Conservation (phyloP, 2,329 filamentous ascomycete species). For the Sporothrix brasiliensis region DNA sequence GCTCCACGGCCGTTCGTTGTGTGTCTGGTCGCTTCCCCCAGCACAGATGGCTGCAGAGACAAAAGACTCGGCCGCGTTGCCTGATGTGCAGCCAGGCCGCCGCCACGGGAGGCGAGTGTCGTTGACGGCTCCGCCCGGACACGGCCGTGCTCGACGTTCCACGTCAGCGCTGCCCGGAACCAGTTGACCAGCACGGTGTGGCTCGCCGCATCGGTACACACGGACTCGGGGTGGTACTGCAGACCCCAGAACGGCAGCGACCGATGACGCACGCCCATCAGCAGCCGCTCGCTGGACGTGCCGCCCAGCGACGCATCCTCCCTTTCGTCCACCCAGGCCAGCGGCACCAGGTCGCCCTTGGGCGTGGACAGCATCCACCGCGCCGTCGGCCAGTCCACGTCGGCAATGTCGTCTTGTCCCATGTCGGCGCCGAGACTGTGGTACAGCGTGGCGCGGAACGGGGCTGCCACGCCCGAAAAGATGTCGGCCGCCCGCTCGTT, state of each 20-base stretch:
- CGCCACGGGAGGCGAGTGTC: neutral
- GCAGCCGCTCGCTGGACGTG: constrained; percentile 53
- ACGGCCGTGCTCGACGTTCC: constrained; percentile 52
- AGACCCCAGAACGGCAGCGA: constrained; percentile 78
- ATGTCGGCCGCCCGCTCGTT: constrained; percentile 55
- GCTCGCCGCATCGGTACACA: constrained; percentile 73
- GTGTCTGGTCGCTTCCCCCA: neutral
- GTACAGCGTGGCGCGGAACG: constrained; percentile 73
- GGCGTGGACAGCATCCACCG: constrained; percentile 47
- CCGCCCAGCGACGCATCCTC: constrained; percentile 46
- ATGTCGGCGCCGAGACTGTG: constrained; percentile 65
- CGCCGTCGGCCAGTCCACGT: constrained; percentile 43
- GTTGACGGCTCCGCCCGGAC: constrained; percentile 32
- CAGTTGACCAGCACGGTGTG: constrained; percentile 70
- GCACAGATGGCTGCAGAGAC: constrained; percentile 34
- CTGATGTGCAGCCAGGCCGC: constrained; percentile 39
- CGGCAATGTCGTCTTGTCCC: constrained; percentile 50
- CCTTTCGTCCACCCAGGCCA: constrained; percentile 61
- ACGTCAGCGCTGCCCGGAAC: constrained; percentile 67
- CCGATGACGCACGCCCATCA: constrained; percentile 77
- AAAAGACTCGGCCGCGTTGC: constrained; percentile 45
- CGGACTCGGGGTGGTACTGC: constrained; percentile 89
- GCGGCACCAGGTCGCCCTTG: constrained; percentile 54
- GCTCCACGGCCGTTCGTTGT: neutral
- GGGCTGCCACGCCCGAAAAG: constrained; percentile 60